Conservation (phyloP, 2,329 filamentous ascomycete species). For the Fusarium sp. region DNA sequence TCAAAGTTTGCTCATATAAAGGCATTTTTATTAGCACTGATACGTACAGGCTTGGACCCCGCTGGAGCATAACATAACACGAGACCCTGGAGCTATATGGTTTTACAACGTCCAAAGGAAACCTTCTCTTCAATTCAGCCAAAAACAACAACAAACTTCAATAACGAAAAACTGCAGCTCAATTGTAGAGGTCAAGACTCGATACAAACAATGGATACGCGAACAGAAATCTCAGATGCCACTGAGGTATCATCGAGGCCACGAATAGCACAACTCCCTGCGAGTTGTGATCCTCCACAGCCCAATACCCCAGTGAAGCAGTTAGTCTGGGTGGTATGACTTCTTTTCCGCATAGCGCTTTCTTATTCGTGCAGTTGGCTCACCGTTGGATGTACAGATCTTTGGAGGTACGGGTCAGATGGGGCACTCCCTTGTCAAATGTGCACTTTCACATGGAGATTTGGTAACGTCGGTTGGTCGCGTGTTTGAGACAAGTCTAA, state of each 20-base stretch:
- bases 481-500: conserved; percentile 78
- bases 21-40: not conserved
- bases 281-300: conserved; percentile 87
- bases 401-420: conserved; percentile 99
- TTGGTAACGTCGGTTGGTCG: conserved; percentile 88
- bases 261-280: conserved; percentile 71
- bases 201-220: conserved; percentile 41
- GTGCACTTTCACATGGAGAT: conserved; percentile 83
- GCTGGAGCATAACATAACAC: conserved; percentile 15
- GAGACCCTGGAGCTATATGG: conserved; percentile 22
- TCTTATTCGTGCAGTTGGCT: conserved; percentile 1
- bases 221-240: conserved; percentile 43
- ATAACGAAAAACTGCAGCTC: not conserved
- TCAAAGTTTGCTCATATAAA: not conserved
- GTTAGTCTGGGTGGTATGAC: conserved; percentile 85
- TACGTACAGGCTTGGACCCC: conserved; percentile 30
- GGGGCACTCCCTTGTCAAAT: conserved; percentile 89
- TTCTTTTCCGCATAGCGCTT: not conserved
- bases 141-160: not conserved
- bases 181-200: not conserved
- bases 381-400: conserved; percentile 64
- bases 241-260: conserved; percentile 47
- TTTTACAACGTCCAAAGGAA: conserved; percentile 6
- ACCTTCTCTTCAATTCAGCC: conserved; percentile 12
- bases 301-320: conserved; percentile 77